Base-by-base conservation (phyloP, 805 yeast species). In the Yarrowia osloensis region DNA sequence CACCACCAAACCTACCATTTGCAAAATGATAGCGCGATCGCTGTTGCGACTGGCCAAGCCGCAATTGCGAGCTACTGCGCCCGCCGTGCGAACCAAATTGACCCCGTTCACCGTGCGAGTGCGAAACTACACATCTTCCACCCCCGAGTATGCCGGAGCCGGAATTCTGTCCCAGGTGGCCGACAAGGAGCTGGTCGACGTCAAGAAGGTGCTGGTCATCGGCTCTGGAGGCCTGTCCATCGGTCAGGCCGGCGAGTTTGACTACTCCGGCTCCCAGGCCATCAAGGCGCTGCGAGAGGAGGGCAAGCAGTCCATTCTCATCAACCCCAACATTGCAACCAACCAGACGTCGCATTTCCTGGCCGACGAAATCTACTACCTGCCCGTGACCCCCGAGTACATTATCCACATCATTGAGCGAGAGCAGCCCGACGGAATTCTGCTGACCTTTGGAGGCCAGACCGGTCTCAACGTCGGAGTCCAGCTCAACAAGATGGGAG, bases 191-290 rank as follows among this genome's bases (percentile, higher is more conserved):
- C 80, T 91, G 65, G 97, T 91, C 49, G 96, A 91, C 69, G 97
- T 91, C 33, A 81, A 86, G 70, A 90, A 90, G 74, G 98, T 95
- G 8, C 84, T 94, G 67, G 90, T 94, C 66, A 90, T 94, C 75
- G 99, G 99, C 12, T 94, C 98, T 8, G 99, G 99, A 75, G 99
- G 98, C 65, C 82, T 94, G 67, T 90, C 97, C 66, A 94, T 94
- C 77, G 98, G 98, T 69, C 98, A 94, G 80, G 98, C 98, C 65
- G 98, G 98, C 74, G 98, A 94, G 80, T 94, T 94, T 74, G 98
- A 94, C 79, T 94, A 94, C 78, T 89, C 96, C 67, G 97, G 98
- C 68, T 93, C 98, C 26, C 98, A 93, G 81, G 98, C 98, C 63
- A 94, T 93, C 78, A 93, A 93, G 79, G 98, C 98, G 13, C 81